Conservation (phyloP, 495 filamentous ascomycete genomes). For the Chaetomium fimeti region DNA sequence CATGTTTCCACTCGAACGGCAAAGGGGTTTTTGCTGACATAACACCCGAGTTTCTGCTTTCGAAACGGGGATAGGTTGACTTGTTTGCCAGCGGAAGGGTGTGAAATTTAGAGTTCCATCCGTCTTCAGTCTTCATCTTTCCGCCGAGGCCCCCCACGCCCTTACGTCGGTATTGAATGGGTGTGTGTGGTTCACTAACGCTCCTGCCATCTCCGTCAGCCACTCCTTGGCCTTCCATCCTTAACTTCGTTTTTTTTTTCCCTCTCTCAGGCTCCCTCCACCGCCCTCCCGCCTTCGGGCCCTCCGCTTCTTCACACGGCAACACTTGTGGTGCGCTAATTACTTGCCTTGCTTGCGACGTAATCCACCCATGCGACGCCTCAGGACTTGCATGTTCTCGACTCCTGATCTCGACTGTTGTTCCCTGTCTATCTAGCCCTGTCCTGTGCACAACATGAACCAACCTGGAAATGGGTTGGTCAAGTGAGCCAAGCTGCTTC, state of each 20-base stretch:
- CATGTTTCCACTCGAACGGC: neutral
- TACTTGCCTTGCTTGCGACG: conserved; percentile 2
- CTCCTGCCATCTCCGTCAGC: conserved; percentile 6
- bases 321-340: conserved; percentile 15
- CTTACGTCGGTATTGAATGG: neutral
- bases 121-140: neutral
- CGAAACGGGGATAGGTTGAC: neutral
- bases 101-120: neutral
- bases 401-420: neutral
- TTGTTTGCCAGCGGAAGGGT: neutral
- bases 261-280: neutral
- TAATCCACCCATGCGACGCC: conserved; percentile 1
- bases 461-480: too few relatives aligned
- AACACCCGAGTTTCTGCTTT: neutral
- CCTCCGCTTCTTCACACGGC: neutral
- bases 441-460: neutral
- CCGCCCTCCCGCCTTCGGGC: neutral
- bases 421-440: neutral
- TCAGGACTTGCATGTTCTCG: neutral
- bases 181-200: neutral
- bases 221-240: conserved; percentile 2
- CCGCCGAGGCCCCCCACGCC: neutral
- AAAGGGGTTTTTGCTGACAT: conserved; percentile 6
- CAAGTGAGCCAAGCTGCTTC: conserved; percentile 4
- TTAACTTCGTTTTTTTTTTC: neutral